Base-by-base conservation (phyloP, 2,329 filamentous ascomycete species). In the Emericellopsis atlantica region DNA sequence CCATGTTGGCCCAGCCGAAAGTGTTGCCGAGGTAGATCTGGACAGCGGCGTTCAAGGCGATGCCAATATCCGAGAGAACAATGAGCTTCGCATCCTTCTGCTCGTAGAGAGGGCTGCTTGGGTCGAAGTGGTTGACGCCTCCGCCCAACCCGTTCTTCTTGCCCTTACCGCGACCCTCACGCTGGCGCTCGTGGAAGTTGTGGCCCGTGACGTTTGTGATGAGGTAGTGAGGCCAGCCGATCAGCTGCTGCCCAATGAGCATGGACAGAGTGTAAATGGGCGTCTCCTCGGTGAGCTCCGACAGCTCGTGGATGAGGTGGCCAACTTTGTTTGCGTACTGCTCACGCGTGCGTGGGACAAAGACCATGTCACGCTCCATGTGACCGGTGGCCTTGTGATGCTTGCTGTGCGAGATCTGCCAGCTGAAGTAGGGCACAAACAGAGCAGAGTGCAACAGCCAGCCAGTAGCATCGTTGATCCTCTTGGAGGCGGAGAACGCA, bases 361-460 rank as follows among this genome's bases (percentile, higher is more conserved):
- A 96, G 48, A 96, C 92, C 92, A 98, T 98, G 66, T 98, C 92
- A 51, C 90, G 86, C 67, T 93, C 88, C 67, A 98, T 81, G 73
- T 98, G 79, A 54, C 89, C 92, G 32, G 92, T 98, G 48, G 89
- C 88, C 76, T 96, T 96, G 84, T 98, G 92, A 72, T 98, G 92
- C 79, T 95, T 95, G 70, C 87, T 84, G 70, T 98, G 92, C 50
- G 88, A 95, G 66, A 96, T 89, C 70, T 98, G 94, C 92, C 92
- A 98, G 59, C 87, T 94, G 71, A 95, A 98, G 71, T 96, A 98
- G 18, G 92, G 92, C 38, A 98, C 90, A 43, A 95, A 72, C 32
- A 95, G 78, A 36, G 79, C 64, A 32, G 89, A 95, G 70, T 96
- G 90, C 52, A 86, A 77, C 59, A 95, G 62, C 85, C 86, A 95